Percentiles rank a stretch among this genome's conserved stretches.
phyloP scores from a whole-genome alignment of 228 moss, liverwort and hornwort species.

The Sphagnum magellanicum region DNA sequence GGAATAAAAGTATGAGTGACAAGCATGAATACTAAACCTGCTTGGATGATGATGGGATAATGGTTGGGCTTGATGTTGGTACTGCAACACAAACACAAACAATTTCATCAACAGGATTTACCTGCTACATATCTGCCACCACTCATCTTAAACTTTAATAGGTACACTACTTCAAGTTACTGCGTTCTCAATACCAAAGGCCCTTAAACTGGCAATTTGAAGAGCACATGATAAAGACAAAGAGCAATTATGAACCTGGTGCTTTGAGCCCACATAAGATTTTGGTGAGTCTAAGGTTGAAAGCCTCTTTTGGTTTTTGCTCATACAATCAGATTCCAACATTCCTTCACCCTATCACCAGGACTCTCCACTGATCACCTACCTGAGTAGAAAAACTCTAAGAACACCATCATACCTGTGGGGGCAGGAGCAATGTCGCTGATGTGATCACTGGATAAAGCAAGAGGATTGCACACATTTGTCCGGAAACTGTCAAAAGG shows the following conservation, averaged over 20 bases:
- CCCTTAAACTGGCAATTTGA: too few relatives aligned
- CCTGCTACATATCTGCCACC: not conserved
- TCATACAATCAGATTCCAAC: too few relatives aligned
- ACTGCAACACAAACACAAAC: constrained; percentile 13
- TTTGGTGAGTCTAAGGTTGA: too few relatives aligned
- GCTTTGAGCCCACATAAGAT: too few relatives aligned
- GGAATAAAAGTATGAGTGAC: too few relatives aligned
- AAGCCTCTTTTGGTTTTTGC: too few relatives aligned
- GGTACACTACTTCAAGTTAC: not conserved
- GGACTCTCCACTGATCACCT: too few relatives aligned
- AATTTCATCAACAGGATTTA: not conserved
- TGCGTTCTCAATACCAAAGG: not conserved
- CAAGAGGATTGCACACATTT: constrained; percentile 57
- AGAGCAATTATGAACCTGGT: too few relatives aligned
- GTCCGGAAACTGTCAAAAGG: constrained; percentile 52
- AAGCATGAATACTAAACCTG: constrained; percentile 11
- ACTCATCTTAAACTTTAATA: not conserved
- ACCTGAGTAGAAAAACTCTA: too few relatives aligned
- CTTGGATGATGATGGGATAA: constrained; percentile 36
- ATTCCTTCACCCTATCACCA: too few relatives aligned
- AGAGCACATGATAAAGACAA: too few relatives aligned
- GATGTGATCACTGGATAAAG: constrained; percentile 50
- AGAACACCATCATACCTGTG: constrained; percentile 28
- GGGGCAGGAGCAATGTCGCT: constrained; percentile 46
- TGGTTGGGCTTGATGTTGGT: constrained; percentile 39